Base-by-base conservation (phyloP, 805 yeast species). In the Saccharomycopsis sp. region DNA sequence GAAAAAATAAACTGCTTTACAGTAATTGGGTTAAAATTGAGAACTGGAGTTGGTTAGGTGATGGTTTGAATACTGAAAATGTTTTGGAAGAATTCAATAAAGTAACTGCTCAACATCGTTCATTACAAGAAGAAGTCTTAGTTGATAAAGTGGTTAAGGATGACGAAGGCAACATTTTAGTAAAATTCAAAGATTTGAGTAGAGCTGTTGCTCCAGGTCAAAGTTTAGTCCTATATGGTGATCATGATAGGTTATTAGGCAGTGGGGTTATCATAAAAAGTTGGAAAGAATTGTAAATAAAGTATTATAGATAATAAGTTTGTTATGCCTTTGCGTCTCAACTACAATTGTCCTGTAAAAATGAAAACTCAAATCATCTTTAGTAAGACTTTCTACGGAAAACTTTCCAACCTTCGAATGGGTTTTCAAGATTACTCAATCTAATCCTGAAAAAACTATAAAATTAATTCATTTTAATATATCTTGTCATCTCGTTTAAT, bases 121-220 rank as follows among this genome's bases (percentile, higher is more conserved):
- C 96, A 1, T 63, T 88, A 21, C 94, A 84, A 53, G 52, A 57
- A 2, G 81, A 88, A 0, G 59, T 67, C 12, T 37, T 45, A 2
- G 62, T 80, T 0, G 39, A 49, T 40, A 48, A 3, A 37, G 38
- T 9, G 31, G 35, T 3, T 28, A 33, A 3, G 40, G 41, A 12
- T 8, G 26, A 14, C 4, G 30, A 39, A 10, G 31, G 38, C 9
- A n/a, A n/a, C n/a, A 18, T 67, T 2, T 41, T 45, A 1, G 55
- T 84, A 5, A 49, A 50, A 18, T 62, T 88, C 23, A 44, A 47
- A 0, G 59, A 64, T 1, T 57, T 62, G 23, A 72, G 72, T 26
- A 61, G 86, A 36, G 96, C 95, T 0, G 73, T 92, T 53, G 88
- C 96, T 0, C 84, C 88, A 0, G 98, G 97, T 0, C 98, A 89